phyloP scores from a whole-genome alignment of 129 eudicot genomes.

The Flaveria robusta region DNA sequence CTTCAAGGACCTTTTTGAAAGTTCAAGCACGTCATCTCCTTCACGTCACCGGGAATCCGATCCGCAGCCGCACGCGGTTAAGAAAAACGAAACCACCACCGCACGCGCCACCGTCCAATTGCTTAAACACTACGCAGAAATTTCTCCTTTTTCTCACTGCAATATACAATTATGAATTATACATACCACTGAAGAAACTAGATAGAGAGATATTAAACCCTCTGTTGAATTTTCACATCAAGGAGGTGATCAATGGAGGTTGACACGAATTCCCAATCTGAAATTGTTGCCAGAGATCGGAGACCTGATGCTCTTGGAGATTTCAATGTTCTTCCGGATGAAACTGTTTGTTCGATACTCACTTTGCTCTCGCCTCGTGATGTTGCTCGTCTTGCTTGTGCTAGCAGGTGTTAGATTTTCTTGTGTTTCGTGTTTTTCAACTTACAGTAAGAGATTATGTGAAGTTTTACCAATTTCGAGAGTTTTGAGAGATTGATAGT shows the following conservation, averaged over 20 bases:
- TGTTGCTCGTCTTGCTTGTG: conserved; percentile 81
- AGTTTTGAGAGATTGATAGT: not conserved
- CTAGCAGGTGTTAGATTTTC: conserved; percentile 60
- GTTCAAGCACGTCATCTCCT: conserved; percentile 9
- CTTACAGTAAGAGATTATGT: not conserved
- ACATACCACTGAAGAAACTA: conserved; percentile 13
- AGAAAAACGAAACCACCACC: conserved; percentile 8
- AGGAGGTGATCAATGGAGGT: conserved; percentile 36
- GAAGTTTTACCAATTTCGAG: not conserved
- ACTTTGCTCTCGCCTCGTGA: conserved; percentile 64
- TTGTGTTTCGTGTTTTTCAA: not conserved
- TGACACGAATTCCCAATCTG: conserved; percentile 11
- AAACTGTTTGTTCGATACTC: conserved; percentile 56
- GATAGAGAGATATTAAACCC: conserved; percentile 3
- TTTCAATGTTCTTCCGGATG: conserved; percentile 63
- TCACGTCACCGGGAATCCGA: conserved; percentile 38
- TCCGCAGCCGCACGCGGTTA: conserved; percentile 40
- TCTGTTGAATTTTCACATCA: not conserved
- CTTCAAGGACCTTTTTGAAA: not conserved
- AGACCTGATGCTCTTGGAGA: conserved; percentile 69
- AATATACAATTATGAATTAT: not conserved
- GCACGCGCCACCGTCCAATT: conserved; percentile 36
- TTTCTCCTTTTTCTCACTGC: not conserved
- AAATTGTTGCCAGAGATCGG: conserved; percentile 50
- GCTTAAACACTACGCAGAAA: conserved; percentile 40